Evolutionary conservation across 1,284 basidiomycete species (phyloP).

Genomic region (Schizophyllum amplum): DNA sequence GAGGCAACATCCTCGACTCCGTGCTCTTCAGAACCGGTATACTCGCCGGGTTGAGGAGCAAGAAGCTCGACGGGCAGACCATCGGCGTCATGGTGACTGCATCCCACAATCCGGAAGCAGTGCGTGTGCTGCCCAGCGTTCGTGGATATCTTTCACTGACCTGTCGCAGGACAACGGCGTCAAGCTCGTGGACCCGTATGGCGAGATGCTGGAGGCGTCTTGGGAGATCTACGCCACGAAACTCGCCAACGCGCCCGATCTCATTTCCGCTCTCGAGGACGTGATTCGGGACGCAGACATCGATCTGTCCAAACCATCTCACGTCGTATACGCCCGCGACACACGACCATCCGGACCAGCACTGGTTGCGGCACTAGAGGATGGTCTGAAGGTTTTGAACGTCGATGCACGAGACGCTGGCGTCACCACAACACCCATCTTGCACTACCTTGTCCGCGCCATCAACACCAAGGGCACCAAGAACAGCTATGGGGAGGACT

Average conservation of each 20-base stretch:
- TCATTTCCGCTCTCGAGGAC: constrained; percentile 59
- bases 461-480: constrained; percentile 79
- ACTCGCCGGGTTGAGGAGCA: constrained; percentile 86
- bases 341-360: constrained; percentile 85
- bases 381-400: constrained; percentile 72
- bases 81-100: constrained; percentile 99
- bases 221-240: constrained; percentile 91
- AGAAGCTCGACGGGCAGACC: constrained; percentile 81
- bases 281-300: constrained; percentile 69
- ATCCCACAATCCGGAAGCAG: constrained; percentile 95
- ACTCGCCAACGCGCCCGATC: constrained; percentile 84
- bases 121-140: constrained; percentile 28
- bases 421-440: constrained; percentile 88
- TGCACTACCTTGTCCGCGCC: constrained; percentile 92
- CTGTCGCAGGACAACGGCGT: constrained; percentile 88
- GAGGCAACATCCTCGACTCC: constrained; percentile 80
- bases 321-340: constrained; percentile 88
- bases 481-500: constrained; percentile 78
- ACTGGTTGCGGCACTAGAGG: constrained; percentile 77
- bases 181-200: constrained; percentile 94
- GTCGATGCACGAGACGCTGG: constrained; percentile 66
- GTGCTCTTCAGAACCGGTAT: constrained; percentile 92
- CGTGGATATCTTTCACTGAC: not conserved
- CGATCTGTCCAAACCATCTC: constrained; percentile 70
- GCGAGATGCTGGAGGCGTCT: constrained; percentile 97